Evolutionary conservation across 1,284 basidiomycete species (phyloP).

Genomic region (Exobasidium rhododendri): DNA sequence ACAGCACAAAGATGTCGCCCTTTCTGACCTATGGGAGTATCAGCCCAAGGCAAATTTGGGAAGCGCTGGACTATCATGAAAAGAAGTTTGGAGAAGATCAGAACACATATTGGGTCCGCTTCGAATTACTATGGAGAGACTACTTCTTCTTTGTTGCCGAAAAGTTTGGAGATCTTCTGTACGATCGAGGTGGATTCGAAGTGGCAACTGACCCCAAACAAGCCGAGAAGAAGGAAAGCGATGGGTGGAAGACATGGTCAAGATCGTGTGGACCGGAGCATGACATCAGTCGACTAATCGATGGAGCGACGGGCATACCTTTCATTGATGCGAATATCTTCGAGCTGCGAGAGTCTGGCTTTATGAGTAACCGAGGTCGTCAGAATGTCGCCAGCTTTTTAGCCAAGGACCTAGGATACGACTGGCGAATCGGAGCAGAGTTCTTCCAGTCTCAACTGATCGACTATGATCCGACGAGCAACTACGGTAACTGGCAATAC

Average conservation of each 20-base stretch:
- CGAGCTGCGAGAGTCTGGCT: slow-evolving; percentile 59
- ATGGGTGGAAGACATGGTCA: slow-evolving; percentile 44
- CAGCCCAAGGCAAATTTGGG: slow-evolving; percentile 58
- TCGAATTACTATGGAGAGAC: slow-evolving; percentile 63
- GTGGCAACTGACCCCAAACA: slow-evolving; percentile 57
- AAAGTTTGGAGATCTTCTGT: slow-evolving; percentile 57
- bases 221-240: slow-evolving; percentile 55
- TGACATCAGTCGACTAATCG: slow-evolving; percentile 57
- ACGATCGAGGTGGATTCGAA: slow-evolving; percentile 58
- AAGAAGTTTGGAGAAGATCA: slow-evolving; percentile 53
- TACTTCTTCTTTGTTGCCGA: slow-evolving; percentile 60
- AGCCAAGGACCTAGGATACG: slow-evolving; percentile 58
- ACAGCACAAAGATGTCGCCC: slow-evolving; percentile 61
- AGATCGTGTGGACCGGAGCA: slow-evolving; percentile 33
- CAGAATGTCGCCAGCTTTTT: slow-evolving; percentile 64
- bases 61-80: slow-evolving; percentile 55
- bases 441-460: slow-evolving; percentile 59
- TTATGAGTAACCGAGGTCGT: slow-evolving; percentile 57
- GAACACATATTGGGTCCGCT: slow-evolving; percentile 59
- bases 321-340: slow-evolving; percentile 63
- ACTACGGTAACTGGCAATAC: slow-evolving; percentile 51
- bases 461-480: slow-evolving; percentile 46
- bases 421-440: slow-evolving; percentile 63
- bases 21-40: slow-evolving; percentile 61
- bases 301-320: slow-evolving; percentile 61